Base-by-base conservation (phyloP, 306 rosid genomes). In the Pueraria montana region DNA sequence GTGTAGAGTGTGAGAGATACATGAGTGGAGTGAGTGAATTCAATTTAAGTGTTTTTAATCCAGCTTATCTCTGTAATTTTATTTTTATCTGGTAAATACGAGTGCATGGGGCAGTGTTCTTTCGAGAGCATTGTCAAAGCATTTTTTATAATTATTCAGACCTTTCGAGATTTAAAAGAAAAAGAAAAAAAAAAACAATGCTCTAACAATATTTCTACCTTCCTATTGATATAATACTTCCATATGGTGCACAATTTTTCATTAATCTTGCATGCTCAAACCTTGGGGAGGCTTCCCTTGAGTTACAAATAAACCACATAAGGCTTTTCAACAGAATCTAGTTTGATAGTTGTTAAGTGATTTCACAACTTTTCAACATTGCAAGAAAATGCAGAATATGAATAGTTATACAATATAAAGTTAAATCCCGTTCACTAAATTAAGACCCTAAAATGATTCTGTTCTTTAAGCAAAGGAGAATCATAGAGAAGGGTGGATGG, bases 181-280 rank as follows among this genome's bases (percentile, higher is more conserved):
- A 26, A 61, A 26, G 2, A 13, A 61, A 8, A 23, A 26, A 61
- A 26, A 5, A 13, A 61, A 8, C 38, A 5, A 63, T 14, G 46
- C 17, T 17, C 71, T 34, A 2, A 1, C 12, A 59, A 23, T 62
- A 13, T 59, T 59, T 23, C 16, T 59, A 30, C 3, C 7, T 62
- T 27, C 8, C 71, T 17, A 14, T n/a, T n/a, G 3, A n/a, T 11
- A 36, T 68, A 5, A 5, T 68, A 20, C 74, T 68, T 42, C 49
- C 53, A 4, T 18, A 68, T 12, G 32, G 0, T 40, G 34, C 52
- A 36, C 0, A 11, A 5, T 18, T 38, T 1, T 67, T 67, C 27
- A 20, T 36, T 67, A 36, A 40, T 67, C 40, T 18, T 64, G 45
- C 70, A 17, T 64, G 45, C 70, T 64, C 30, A 64, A 67, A 67